phyloP scores from a whole-genome alignment of 345 rosid genomes.

The Capsella bursapastoris region DNA sequence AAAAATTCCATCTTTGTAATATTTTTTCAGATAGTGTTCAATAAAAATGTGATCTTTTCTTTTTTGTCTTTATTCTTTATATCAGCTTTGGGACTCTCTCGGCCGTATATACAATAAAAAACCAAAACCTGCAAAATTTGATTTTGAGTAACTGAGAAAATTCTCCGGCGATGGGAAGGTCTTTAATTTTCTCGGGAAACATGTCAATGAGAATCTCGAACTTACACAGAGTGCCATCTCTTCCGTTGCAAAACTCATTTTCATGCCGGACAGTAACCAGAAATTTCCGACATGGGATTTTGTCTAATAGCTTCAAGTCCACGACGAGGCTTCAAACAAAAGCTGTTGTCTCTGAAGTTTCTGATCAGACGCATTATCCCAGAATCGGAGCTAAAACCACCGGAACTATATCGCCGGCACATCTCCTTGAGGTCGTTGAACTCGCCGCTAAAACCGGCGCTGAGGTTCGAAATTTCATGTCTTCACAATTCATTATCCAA shows the following conservation, averaged over 20 bases:
- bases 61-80: background rate
- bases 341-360: slow-evolving; percentile 54
- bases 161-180: slow-evolving; percentile 54
- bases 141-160: background rate
- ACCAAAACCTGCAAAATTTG: background rate
- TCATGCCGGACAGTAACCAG: slow-evolving; percentile 28
- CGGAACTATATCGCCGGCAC: slow-evolving; percentile 68
- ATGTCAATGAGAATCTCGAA: slow-evolving; percentile 48
- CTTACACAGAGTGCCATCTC: slow-evolving; percentile 45
- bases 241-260: slow-evolving; percentile 32
- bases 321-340: slow-evolving; percentile 38
- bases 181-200: slow-evolving; percentile 55
- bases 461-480: slow-evolving; percentile 54
- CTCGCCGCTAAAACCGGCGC: slow-evolving; percentile 88
- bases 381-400: slow-evolving; percentile 67
- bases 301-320: slow-evolving; percentile 26
- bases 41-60: background rate
- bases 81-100: slow-evolving; percentile 18
- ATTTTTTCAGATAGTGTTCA: background rate
- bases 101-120: background rate
- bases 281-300: slow-evolving; percentile 38
- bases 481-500: background rate
- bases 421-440: slow-evolving; percentile 80
- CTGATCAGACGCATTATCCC: slow-evolving; percentile 55
- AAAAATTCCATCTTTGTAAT: background rate